Conservation (phyloP, 163 green algal genomes). For the Volvox carteri region DNA sequence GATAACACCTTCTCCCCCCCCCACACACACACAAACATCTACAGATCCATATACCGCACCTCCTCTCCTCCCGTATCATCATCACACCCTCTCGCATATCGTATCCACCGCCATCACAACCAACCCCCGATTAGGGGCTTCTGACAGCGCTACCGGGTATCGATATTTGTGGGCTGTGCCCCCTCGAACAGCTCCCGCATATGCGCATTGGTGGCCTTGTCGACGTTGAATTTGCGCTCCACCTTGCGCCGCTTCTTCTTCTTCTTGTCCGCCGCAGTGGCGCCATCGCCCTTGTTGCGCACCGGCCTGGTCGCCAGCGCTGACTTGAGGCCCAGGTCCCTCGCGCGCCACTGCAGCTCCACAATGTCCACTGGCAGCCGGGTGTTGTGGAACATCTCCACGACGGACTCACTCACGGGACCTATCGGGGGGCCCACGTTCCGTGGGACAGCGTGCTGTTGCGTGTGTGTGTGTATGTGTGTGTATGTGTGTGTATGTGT, state of each 20-base stretch:
- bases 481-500: background rate
- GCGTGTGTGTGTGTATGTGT: background rate
- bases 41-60: too few species aligned
- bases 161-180: constrained; percentile 39
- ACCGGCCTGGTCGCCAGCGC: constrained; percentile 23
- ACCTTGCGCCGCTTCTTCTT: constrained; percentile 38
- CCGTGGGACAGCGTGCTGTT: background rate
- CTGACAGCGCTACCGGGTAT: constrained; percentile 28
- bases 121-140: too few species aligned
- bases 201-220: constrained; percentile 56
- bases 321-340: constrained; percentile 46
- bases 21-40: too few species aligned
- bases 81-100: too few species aligned
- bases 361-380: constrained; percentile 22
- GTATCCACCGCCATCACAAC: too few species aligned
- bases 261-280: background rate
- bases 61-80: too few species aligned
- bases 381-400: constrained; percentile 48
- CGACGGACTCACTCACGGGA: constrained; percentile 23
- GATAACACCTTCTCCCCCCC: too few species aligned
- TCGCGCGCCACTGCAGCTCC: constrained; percentile 17
- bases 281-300: constrained; percentile 30
- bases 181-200: constrained; percentile 54
- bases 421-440: background rate
- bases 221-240: constrained; percentile 49